These are phyloP conservation scores for grape (Vitis vinifera) DNA, from an alignment of 164 flowering plant genomes.

Conservation along the genomic window DNA sequence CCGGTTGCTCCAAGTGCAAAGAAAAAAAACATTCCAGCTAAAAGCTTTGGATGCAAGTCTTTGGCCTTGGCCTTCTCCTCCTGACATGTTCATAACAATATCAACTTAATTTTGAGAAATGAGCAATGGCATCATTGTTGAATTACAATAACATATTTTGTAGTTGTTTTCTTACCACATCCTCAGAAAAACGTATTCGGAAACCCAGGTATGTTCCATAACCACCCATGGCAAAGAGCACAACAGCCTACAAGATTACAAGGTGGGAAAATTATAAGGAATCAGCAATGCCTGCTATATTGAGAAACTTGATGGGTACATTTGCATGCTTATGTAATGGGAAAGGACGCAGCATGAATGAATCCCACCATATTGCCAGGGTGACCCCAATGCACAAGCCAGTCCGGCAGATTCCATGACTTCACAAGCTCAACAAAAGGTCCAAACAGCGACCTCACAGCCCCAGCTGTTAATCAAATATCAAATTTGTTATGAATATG, in stretches of 20 bases:
- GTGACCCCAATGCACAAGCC: conserved; percentile 99
- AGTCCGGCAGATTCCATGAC: conserved; percentile 72
- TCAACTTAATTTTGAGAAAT: not conserved
- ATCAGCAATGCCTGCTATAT: too few species aligned
- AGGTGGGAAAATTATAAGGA: not conserved
- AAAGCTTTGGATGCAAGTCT: conserved; percentile 92
- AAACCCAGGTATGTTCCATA: conserved; percentile 92
- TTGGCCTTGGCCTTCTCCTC: conserved; percentile 97
- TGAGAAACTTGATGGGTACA: not conserved
- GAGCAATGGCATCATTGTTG: not conserved
- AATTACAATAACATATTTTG: too few species aligned
- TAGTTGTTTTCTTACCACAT: conserved; percentile 45
- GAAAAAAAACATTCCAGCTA: conserved; percentile 95
- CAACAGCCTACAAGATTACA: conserved; percentile 62
- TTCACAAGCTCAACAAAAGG: conserved; percentile 82
- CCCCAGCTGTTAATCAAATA: conserved; percentile 42
- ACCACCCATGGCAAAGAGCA: conserved; percentile 97
- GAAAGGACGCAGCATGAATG: not conserved
- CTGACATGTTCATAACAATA: conserved; percentile 29
- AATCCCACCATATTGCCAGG: conserved; percentile 87
- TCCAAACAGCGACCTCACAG: conserved; percentile 59
- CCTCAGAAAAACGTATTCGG: conserved; percentile 71
- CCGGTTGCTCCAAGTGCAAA: conserved; percentile 96
- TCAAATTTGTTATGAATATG: not conserved
- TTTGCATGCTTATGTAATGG: not conserved